Percentiles rank a stretch among this genome's conserved stretches.
These are phyloP conservation scores for Neodidymelliopsis sp. DNA, from an alignment of 2,329 filamentous ascomycete genomes.

Conservation along the genomic window DNA sequence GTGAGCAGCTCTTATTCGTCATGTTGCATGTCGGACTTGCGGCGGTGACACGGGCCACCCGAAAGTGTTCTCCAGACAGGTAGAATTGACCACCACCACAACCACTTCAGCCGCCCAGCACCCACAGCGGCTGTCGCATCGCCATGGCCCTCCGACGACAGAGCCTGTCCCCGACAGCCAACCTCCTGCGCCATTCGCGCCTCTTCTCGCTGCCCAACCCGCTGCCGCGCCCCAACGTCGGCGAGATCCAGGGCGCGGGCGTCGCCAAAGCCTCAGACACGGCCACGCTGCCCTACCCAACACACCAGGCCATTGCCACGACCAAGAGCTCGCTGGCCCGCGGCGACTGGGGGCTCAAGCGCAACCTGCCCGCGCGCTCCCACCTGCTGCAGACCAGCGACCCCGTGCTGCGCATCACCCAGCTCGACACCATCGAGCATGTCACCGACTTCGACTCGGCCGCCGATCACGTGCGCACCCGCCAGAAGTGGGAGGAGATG, in stretches of 20 bases:
- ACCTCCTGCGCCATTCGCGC: conserved; percentile 83
- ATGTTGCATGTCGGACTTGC: too few species aligned
- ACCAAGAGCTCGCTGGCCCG: conserved; percentile 73
- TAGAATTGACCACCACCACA: conserved; percentile 9
- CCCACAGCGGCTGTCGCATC: conserved; percentile 47
- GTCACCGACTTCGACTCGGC: conserved; percentile 89
- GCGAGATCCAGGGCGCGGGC: conserved; percentile 56
- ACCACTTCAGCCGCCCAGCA: conserved; percentile 42
- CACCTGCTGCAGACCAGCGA: conserved; percentile 70
- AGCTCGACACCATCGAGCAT: conserved; percentile 84
- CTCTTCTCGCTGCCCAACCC: conserved; percentile 86
- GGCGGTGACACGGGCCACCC: too few species aligned
- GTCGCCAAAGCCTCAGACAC: conserved; percentile 66
- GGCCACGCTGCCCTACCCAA: conserved; percentile 80
- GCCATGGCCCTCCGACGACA: conserved; percentile 47
- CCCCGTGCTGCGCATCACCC: conserved; percentile 78
- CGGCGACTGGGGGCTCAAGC: conserved; percentile 94
- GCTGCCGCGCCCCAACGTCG: conserved; percentile 66
- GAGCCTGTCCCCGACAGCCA: conserved; percentile 65
- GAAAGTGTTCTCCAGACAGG: too few species aligned
- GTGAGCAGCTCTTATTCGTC: too few species aligned
- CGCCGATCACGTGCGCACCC: conserved; percentile 78
- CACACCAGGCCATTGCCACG: conserved; percentile 81
- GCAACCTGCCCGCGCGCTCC: conserved; percentile 78
- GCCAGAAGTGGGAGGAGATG: conserved; percentile 87